A percentile compares a stretch with the other conserved stretches of the same genome.
Evolutionary conservation across 495 filamentous ascomycete species (phyloP).

Genomic region (Terfezia claveryi): DNA sequence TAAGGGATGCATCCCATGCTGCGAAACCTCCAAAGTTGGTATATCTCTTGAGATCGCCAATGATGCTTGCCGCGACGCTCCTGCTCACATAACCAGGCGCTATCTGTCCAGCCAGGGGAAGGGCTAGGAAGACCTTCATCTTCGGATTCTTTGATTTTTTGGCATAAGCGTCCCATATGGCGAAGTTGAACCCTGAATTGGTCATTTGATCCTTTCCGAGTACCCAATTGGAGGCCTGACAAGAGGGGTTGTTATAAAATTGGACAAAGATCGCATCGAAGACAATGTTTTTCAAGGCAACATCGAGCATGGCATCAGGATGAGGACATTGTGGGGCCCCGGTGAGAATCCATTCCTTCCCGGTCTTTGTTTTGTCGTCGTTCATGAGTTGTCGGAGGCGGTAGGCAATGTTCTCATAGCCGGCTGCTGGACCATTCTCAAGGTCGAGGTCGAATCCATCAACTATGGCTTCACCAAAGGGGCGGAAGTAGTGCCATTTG

Average conservation of each 20-base stretch:
- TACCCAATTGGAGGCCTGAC: background rate
- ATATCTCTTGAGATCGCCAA: background rate
- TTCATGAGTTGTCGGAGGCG: background rate
- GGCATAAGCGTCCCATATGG: background rate
- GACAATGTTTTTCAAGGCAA: constrained; percentile 27
- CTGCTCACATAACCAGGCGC: background rate
- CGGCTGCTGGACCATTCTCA: constrained; percentile 13
- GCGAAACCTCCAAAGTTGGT: background rate
- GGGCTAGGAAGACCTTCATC: background rate
- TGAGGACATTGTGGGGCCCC: constrained; percentile 38
- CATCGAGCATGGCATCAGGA: constrained; percentile 27
- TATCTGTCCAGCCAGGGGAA: background rate
- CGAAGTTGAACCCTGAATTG: background rate
- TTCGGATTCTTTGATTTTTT: background rate
- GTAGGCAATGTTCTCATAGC: constrained; percentile 3
- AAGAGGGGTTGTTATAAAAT: constrained; percentile 41
- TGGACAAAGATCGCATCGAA: constrained; percentile 48
- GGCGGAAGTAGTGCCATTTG: constrained; percentile 11
- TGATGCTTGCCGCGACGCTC: background rate
- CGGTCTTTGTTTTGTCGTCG: constrained; percentile 1
- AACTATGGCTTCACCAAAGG: constrained; percentile 32
- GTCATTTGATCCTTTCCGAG: background rate
- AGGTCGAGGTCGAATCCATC: constrained; percentile 41
- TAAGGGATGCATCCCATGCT: background rate
- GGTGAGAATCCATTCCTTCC: constrained; percentile 21